A percentile compares a stretch with the other conserved stretches of the same genome.
Evolutionary conservation across 1,284 basidiomycete species (phyloP).

Genomic region (Pseudozyma flocculosa): DNA sequence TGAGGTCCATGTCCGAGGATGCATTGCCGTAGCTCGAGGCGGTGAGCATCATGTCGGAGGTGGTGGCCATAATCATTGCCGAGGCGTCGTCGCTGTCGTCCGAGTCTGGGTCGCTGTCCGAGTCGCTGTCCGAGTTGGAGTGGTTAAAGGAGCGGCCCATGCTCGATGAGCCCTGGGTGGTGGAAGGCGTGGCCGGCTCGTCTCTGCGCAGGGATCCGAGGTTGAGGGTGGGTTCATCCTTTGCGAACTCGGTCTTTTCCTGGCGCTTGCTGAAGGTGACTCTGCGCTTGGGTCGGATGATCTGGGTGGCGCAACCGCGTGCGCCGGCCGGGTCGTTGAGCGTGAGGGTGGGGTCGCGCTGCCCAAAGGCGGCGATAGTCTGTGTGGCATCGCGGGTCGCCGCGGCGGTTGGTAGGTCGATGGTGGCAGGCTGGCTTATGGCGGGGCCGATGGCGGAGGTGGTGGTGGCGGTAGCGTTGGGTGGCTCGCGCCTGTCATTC

Average conservation of each 20-base stretch:
- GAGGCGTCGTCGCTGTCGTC: slow-evolving; percentile 21
- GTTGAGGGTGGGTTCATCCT: slow-evolving; percentile 38
- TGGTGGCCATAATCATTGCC: slow-evolving; percentile 1
- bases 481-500: not conserved
- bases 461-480: too few relatives aligned
- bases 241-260: slow-evolving; percentile 37
- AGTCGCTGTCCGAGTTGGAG: slow-evolving; percentile 20
- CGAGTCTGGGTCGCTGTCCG: slow-evolving; percentile 14
- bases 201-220: slow-evolving; percentile 28
- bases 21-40: slow-evolving; percentile 26
- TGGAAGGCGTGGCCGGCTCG: slow-evolving; percentile 24
- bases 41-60: slow-evolving; percentile 30
- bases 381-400: not conserved
- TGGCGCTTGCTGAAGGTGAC: slow-evolving; percentile 42
- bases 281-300: slow-evolving; percentile 29
- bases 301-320: slow-evolving; percentile 23
- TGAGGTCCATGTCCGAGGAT: slow-evolving; percentile 31
- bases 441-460: too few relatives aligned
- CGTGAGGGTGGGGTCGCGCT: not conserved
- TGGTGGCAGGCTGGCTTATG: too few relatives aligned
- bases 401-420: too few relatives aligned
- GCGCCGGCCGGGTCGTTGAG: slow-evolving; percentile 4
- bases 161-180: slow-evolving; percentile 26
- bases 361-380: not conserved
- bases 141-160: slow-evolving; percentile 24